Evolutionary conservation across 2,329 filamentous ascomycete genomes (phyloP).

Genomic region (Huntiella savannae): DNA sequence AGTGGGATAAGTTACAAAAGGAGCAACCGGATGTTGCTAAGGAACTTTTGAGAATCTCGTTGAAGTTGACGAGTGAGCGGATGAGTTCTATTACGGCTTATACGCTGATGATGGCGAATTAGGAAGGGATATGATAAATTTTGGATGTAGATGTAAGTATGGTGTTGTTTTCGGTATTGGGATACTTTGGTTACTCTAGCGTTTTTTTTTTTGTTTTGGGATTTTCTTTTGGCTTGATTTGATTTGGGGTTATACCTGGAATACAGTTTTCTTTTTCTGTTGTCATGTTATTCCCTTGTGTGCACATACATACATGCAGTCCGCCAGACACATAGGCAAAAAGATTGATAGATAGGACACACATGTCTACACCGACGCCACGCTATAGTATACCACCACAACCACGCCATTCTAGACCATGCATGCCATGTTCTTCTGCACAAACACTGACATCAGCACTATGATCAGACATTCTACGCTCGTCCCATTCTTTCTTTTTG

Average conservation of each 20-base stretch:
- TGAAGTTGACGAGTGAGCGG: slow-evolving; percentile 86
- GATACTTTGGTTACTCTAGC: neutral
- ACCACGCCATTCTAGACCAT: too few species aligned
- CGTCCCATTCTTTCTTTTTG: too few species aligned
- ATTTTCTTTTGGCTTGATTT: slow-evolving; percentile 2
- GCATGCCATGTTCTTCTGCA: too few species aligned
- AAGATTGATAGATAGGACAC: too few species aligned
- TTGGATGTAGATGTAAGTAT: neutral
- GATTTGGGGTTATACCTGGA: neutral
- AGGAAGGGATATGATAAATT: slow-evolving; percentile 4
- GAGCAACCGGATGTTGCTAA: slow-evolving; percentile 58
- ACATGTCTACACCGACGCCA: too few species aligned
- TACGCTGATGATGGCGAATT: slow-evolving; percentile 31
- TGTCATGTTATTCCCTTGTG: too few species aligned
- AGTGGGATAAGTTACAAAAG: slow-evolving; percentile 54
- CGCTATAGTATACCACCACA: neutral
- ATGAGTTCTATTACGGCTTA: slow-evolving; percentile 53
- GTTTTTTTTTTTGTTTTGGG: slow-evolving; percentile 3
- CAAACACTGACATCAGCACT: too few species aligned
- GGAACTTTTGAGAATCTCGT: slow-evolving; percentile 67
- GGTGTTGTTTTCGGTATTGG: neutral
- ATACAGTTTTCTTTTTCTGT: neutral
- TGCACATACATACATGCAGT: too few species aligned
- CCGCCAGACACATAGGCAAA: too few species aligned
- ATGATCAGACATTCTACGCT: too few species aligned